Conservation (phyloP, 345 rosid species). For the Draba incana region DNA sequence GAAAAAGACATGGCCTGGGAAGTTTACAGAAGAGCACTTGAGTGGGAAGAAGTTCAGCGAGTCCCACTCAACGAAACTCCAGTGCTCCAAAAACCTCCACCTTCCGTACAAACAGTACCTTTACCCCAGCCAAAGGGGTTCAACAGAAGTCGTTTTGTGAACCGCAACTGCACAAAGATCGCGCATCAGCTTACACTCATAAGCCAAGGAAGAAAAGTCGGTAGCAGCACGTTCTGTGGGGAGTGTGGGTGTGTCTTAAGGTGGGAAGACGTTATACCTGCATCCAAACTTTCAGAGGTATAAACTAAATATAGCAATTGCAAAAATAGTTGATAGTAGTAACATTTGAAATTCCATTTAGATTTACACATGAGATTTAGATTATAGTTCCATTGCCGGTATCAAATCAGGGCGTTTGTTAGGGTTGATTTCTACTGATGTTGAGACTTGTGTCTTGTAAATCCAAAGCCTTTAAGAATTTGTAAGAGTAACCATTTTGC, state of each 20-base stretch:
- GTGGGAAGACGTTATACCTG: conserved; percentile 64
- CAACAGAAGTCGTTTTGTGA: conserved; percentile 55
- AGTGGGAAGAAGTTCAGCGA: conserved; percentile 94
- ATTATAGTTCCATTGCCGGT: conserved; percentile 33
- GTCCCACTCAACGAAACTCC: conserved; percentile 61
- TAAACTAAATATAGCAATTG: conserved; percentile 26
- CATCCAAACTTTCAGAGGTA: conserved; percentile 43
- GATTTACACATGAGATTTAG: conserved; percentile 26
- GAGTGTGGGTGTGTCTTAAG: conserved; percentile 85
- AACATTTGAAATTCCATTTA: conserved; percentile 6
- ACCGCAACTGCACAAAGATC: conserved; percentile 77
- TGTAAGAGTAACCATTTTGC: conserved; percentile 9
- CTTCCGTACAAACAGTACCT: conserved; percentile 40
- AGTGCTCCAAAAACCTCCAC: conserved; percentile 48
- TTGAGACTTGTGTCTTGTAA: conserved; percentile 30
- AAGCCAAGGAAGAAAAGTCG: conserved; percentile 80
- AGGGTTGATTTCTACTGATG: conserved; percentile 31
- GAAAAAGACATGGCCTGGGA: conserved; percentile 99
- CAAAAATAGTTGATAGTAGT: conserved; percentile 9
- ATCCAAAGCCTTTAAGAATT: conserved; percentile 3
- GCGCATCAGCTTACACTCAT: conserved; percentile 87
- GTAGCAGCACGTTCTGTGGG: conserved; percentile 86
- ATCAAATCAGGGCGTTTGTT: conserved; percentile 34
- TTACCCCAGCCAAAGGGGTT: conserved; percentile 44
- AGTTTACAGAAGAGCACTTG: conserved; percentile 68